Conservation (phyloP, 2,329 filamentous ascomycete species). For the Colletotrichum sp. region DNA sequence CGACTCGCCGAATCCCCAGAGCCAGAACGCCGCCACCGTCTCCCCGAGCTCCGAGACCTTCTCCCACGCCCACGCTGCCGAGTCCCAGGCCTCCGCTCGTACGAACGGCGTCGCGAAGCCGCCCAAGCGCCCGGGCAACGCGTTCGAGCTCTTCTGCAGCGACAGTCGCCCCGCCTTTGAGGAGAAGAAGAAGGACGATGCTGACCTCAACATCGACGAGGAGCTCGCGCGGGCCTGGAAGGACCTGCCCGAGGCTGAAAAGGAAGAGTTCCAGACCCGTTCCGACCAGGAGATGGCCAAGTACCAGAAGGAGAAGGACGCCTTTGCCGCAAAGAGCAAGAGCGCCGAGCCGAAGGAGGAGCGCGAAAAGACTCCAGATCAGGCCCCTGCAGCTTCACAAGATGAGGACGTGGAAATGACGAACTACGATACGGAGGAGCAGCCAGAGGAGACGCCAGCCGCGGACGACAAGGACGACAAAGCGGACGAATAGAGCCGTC, state of each 20-base stretch:
- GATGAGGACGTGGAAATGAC: constrained; percentile 57
- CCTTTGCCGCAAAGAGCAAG: constrained; percentile 25
- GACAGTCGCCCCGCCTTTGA: constrained; percentile 51
- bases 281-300: constrained; percentile 43
- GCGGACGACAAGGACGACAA: constrained; percentile 18
- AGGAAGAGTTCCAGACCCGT: constrained; percentile 52
- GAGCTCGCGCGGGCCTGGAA: constrained; percentile 62
- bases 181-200: constrained; percentile 47
- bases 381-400: constrained; percentile 32
- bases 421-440: constrained; percentile 50
- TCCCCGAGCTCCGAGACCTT: constrained; percentile 59
- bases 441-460: constrained; percentile 24
- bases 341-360: constrained; percentile 25
- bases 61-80: constrained; percentile 48
- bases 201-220: constrained; percentile 50
- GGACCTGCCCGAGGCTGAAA: constrained; percentile 52
- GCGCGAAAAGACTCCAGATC: constrained; percentile 22
- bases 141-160: constrained; percentile 61
- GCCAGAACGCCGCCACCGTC: constrained; percentile 49
- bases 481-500: constrained; percentile 7
- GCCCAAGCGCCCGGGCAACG: constrained; percentile 49
- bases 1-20: constrained; percentile 45
- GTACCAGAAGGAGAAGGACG: constrained; percentile 48
- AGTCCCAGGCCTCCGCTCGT: constrained; percentile 33
- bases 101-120: constrained; percentile 47